Evolutionary conservation across 257 asterid genomes (phyloP).

Genomic region (Solanum piurae): DNA sequence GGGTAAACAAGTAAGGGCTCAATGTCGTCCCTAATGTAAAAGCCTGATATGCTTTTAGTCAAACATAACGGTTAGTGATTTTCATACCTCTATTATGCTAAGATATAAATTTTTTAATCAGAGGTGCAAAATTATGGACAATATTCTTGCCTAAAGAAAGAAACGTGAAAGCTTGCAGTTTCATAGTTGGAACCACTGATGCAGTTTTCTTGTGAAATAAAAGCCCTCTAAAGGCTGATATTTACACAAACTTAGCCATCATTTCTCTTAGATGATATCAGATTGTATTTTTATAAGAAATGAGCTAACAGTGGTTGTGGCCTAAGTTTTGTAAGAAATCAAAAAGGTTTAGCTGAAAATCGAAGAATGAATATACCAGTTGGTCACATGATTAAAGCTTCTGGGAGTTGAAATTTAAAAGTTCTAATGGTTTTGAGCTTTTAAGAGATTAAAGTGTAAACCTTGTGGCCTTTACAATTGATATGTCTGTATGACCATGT

Average conservation of each 20-base stretch:
- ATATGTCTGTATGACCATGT: neutral
- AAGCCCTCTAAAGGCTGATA: neutral
- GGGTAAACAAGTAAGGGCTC: neutral
- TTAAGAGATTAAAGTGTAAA: neutral
- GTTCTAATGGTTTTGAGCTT: neutral
- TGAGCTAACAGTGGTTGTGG: neutral
- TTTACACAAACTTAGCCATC: neutral
- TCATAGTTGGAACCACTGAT: neutral
- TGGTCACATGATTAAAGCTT: neutral
- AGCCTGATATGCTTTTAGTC: neutral
- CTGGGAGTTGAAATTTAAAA: neutral
- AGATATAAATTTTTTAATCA: neutral
- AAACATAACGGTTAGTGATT: neutral
- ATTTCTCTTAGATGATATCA: neutral
- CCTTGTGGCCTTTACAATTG: neutral
- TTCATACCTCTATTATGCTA: neutral
- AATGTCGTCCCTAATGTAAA: neutral
- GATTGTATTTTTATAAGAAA: neutral
- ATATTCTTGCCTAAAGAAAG: neutral
- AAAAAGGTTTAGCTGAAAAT: neutral
- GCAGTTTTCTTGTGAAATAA: neutral
- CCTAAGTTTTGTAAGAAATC: neutral
- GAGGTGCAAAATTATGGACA: neutral
- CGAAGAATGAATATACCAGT: neutral
- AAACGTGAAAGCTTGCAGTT: neutral